Evolutionary conservation across 257 asterid genomes (phyloP).

Genomic region (Verbena officinalis): DNA sequence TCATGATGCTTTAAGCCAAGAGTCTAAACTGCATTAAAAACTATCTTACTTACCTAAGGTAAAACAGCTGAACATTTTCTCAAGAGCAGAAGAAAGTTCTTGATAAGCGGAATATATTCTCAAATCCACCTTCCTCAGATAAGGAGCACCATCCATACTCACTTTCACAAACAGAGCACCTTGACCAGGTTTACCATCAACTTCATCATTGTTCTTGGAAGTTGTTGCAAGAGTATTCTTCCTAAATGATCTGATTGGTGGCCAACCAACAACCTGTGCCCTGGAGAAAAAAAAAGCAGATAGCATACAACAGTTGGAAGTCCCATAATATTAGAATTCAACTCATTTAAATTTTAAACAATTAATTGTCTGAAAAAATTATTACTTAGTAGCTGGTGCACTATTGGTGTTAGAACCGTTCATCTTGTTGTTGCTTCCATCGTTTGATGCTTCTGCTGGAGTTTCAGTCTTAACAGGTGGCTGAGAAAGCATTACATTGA

Average conservation of each 20-base stretch:
- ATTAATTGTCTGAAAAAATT: background rate
- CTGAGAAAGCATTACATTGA: slow-evolving; percentile 28
- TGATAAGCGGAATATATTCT: slow-evolving; percentile 61
- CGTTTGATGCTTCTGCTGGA: slow-evolving; percentile 21
- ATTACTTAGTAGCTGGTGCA: no score
- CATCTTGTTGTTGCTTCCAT: slow-evolving; percentile 24
- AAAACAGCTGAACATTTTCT: slow-evolving; percentile 78
- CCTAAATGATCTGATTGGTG: slow-evolving; percentile 65
- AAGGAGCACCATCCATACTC: slow-evolving; percentile 86
- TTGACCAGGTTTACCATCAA: slow-evolving; percentile 55
- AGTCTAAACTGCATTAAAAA: background rate
- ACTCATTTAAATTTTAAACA: background rate
- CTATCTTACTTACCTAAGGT: slow-evolving; percentile 63
- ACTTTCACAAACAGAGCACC: slow-evolving; percentile 65
- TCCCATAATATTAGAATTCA: background rate
- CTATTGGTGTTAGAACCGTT: slow-evolving; percentile 17
- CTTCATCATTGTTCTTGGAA: slow-evolving; percentile 58
- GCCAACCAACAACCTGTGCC: slow-evolving; percentile 89
- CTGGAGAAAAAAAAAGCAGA: slow-evolving; percentile 36
- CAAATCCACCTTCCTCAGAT: slow-evolving; percentile 72
- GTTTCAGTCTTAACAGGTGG: slow-evolving; percentile 21
- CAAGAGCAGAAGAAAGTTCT: slow-evolving; percentile 71
- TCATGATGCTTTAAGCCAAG: background rate
- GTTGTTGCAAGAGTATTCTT: slow-evolving; percentile 56
- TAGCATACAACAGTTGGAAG: slow-evolving; percentile 4